phyloP scores from a whole-genome alignment of 768 basidiomycete genomes.

The Pleurotus salmoneostramineus region DNA sequence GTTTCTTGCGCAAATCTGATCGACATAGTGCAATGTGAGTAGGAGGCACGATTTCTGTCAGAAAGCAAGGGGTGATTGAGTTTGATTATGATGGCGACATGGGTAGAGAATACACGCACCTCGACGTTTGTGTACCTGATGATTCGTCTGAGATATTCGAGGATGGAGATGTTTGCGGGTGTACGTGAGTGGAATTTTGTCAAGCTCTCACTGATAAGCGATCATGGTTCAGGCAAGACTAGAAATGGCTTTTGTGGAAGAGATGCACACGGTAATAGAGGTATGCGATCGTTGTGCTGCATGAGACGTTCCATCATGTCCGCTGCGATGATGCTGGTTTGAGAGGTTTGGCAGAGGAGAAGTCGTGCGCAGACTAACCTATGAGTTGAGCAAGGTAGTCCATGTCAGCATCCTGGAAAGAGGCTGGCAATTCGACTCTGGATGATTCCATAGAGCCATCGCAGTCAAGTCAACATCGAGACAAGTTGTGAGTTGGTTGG shows the following conservation, averaged over 20 bases:
- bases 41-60: slow-evolving; percentile 73
- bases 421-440: slow-evolving; percentile 74
- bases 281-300: slow-evolving; percentile 93
- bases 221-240: slow-evolving; percentile 10
- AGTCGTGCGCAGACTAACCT: slow-evolving; percentile 39
- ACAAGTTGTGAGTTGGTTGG: slow-evolving; percentile 11
- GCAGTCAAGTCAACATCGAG: slow-evolving; percentile 34
- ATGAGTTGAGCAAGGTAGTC: slow-evolving; percentile 87
- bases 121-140: slow-evolving; percentile 95
- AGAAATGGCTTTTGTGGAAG: slow-evolving; percentile 11
- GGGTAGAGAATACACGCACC: slow-evolving; percentile 40
- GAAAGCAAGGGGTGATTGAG: neutral
- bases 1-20: slow-evolving; percentile 85
- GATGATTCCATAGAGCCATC: slow-evolving; percentile 83
- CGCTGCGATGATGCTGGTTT: slow-evolving; percentile 40
- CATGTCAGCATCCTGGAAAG: slow-evolving; percentile 81
- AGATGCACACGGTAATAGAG: slow-evolving; percentile 70
- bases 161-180: slow-evolving; percentile 79
- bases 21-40: slow-evolving; percentile 83
- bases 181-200: slow-evolving; percentile 97
- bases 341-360: neutral
- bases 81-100: slow-evolving; percentile 9
- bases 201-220: slow-evolving; percentile 64
- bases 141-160: slow-evolving; percentile 93
- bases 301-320: slow-evolving; percentile 97